Evolutionary conservation across 495 filamentous ascomycete species (phyloP).

Genomic region (Talaromyces liani): DNA sequence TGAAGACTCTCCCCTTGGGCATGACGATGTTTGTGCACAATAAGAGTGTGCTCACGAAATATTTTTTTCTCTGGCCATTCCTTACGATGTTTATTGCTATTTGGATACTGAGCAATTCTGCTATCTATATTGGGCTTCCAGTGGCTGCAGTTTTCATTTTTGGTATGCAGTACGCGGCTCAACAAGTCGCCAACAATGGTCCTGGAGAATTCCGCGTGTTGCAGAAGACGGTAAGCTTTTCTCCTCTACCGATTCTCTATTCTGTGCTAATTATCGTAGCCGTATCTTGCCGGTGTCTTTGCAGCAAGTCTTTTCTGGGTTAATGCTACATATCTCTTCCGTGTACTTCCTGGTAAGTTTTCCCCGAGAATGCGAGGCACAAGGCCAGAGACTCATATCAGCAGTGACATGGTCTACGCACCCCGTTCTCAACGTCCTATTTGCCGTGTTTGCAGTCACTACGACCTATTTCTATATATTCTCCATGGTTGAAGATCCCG

Average conservation of each 20-base stretch:
- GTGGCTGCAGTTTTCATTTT: conserved; percentile 57
- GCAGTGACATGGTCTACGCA: conserved; percentile 56
- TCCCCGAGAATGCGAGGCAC: conserved; percentile 9
- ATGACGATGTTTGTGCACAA: conserved; percentile 56
- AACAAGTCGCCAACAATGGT: conserved; percentile 69
- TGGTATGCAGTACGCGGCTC: conserved; percentile 69
- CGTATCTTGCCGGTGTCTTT: conserved; percentile 90
- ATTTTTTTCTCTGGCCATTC: conserved; percentile 88
- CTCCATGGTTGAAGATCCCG: conserved; percentile 83
- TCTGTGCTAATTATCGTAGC: conserved; percentile 37
- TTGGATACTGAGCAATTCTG: conserved; percentile 64
- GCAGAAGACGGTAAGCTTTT: conserved; percentile 68
- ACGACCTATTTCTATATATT: conserved; percentile 80
- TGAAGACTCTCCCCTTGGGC: conserved; percentile 46
- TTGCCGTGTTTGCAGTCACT: conserved; percentile 53
- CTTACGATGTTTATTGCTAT: conserved; percentile 61
- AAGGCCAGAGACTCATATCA: conserved; percentile 15
- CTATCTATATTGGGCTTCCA: conserved; percentile 69
- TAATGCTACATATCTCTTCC: conserved; percentile 64
- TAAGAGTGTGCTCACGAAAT: conserved; percentile 71
- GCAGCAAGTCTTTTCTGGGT: conserved; percentile 79
- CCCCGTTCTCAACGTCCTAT: conserved; percentile 68
- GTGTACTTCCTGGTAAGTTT: conserved; percentile 60
- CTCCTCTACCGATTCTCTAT: no score
- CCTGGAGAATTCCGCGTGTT: conserved; percentile 79